These are phyloP conservation scores for Cyclotella choctawhatcheeana DNA, from an alignment of 108 stramenopile genomes.

Conservation along the genomic window DNA sequence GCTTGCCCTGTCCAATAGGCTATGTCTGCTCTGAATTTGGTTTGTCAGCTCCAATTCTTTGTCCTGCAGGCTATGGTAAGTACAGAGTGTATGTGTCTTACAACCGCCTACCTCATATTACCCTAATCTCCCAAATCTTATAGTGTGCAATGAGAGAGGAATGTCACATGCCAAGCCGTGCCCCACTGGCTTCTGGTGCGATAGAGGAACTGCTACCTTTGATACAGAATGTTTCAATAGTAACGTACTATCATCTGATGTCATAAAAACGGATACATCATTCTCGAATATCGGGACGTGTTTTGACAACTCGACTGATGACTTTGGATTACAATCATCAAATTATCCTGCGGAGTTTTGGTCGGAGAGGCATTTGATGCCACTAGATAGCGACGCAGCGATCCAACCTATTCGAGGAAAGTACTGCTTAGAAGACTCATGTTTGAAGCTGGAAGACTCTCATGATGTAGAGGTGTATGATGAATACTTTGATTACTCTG, in stretches of 20 bases:
- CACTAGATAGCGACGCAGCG: constrained; percentile 45
- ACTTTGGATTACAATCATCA: constrained; percentile 53
- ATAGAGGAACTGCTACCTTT: constrained; percentile 52
- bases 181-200: constrained; percentile 74
- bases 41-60: constrained; percentile 60
- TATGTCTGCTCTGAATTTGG: constrained; percentile 82
- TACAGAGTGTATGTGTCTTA: neutral
- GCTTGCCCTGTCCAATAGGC: constrained; percentile 76
- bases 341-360: constrained; percentile 42
- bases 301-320: constrained; percentile 79
- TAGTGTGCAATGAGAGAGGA: constrained; percentile 71
- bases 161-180: constrained; percentile 57
- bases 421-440: constrained; percentile 50
- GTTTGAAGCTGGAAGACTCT: constrained; percentile 63
- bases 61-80: constrained; percentile 73
- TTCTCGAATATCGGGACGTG: constrained; percentile 49
- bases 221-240: constrained; percentile 36
- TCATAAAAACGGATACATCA: neutral
- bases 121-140: neutral
- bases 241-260: neutral
- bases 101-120: neutral
- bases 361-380: constrained; percentile 50
- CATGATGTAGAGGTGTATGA: constrained; percentile 61
- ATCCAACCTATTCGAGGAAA: constrained; percentile 62
- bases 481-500: constrained; percentile 70